Evolutionary conservation across 495 filamentous ascomycete species (phyloP).

Genomic region (Aspergillus cavernicola): DNA sequence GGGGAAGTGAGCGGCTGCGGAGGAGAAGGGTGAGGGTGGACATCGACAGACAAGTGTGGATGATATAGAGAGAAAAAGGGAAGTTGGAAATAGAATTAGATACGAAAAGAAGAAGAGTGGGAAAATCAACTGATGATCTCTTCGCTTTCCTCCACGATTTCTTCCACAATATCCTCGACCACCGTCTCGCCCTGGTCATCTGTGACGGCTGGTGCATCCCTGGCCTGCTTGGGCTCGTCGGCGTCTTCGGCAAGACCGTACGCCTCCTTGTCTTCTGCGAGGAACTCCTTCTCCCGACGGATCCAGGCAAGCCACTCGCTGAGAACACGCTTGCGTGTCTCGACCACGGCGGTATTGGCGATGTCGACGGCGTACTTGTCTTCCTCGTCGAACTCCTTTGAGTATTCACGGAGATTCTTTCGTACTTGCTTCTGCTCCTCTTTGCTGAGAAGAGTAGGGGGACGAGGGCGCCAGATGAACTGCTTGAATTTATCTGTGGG

Average conservation of each 20-base stretch:
- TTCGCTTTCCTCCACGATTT: slow-evolving; percentile 91
- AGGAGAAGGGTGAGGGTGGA: slow-evolving; percentile 15
- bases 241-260: slow-evolving; percentile 62
- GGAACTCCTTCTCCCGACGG: slow-evolving; percentile 65
- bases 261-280: slow-evolving; percentile 67
- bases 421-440: slow-evolving; percentile 96
- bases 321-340: slow-evolving; percentile 75
- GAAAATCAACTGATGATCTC: slow-evolving; percentile 59
- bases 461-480: slow-evolving; percentile 88
- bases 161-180: slow-evolving; percentile 87
- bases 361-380: slow-evolving; percentile 87
- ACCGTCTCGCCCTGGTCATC: slow-evolving; percentile 64
- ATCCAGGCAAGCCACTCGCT: slow-evolving; percentile 91
- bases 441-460: slow-evolving; percentile 79
- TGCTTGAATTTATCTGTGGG: slow-evolving; percentile 97
- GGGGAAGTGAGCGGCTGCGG: slow-evolving; percentile 8
- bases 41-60: slow-evolving; percentile 22
- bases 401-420: slow-evolving; percentile 97
- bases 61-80: slow-evolving; percentile 25
- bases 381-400: slow-evolving; percentile 88
- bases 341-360: slow-evolving; percentile 89
- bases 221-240: slow-evolving; percentile 52
- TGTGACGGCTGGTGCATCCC: slow-evolving; percentile 40
- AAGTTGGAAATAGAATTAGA: slow-evolving; percentile 39
- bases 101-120: slow-evolving; percentile 28